phyloP scores from a whole-genome alignment of 257 asterid species.

The Gentiana macrophylla region DNA sequence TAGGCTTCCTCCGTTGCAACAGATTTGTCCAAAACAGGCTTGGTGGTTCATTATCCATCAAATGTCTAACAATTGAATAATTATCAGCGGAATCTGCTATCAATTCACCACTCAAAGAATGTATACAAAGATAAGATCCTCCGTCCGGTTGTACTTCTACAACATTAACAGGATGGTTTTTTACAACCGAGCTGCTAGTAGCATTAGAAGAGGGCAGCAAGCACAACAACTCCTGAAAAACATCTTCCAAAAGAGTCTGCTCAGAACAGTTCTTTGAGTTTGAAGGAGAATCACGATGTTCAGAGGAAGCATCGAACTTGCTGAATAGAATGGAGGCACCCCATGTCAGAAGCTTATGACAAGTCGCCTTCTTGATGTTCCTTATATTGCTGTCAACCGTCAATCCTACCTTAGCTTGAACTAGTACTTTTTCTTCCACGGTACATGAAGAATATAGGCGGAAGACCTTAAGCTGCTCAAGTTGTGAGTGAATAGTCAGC shows the following conservation, averaged over 20 bases:
- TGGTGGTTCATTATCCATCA: constrained; percentile 24
- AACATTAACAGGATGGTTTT: constrained; percentile 7
- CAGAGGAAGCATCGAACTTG: constrained; percentile 27
- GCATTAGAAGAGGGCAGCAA: constrained; percentile 27
- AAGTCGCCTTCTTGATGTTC: constrained; percentile 21
- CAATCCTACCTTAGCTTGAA: constrained; percentile 48
- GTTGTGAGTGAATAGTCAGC: constrained; percentile 35
- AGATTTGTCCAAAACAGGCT: constrained; percentile 40
- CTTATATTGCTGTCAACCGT: constrained; percentile 20
- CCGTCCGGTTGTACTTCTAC: constrained; percentile 23
- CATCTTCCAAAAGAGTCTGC: constrained; percentile 35
- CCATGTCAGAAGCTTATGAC: constrained; percentile 45
- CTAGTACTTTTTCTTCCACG: constrained; percentile 45
- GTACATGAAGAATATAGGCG: constrained; percentile 49
- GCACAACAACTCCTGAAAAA: constrained; percentile 29
- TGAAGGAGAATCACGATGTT: constrained; percentile 7
- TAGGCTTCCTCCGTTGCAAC: constrained; percentile 33
- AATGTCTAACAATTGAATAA: constrained; percentile 19
- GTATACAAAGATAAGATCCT: constrained; percentile 26
- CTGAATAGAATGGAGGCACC: constrained; percentile 39
- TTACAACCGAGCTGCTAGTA: constrained; percentile 4
- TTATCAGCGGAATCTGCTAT: constrained; percentile 20
- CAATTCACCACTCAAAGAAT: constrained; percentile 39
- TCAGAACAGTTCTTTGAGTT: constrained; percentile 13
- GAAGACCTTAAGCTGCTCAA: constrained; percentile 41